A percentile compares a stretch with the other conserved stretches of the same genome.
Evolutionary conservation across 164 flowering plant genomes (phyloP).

Genomic region (Houttuynia cordata): DNA sequence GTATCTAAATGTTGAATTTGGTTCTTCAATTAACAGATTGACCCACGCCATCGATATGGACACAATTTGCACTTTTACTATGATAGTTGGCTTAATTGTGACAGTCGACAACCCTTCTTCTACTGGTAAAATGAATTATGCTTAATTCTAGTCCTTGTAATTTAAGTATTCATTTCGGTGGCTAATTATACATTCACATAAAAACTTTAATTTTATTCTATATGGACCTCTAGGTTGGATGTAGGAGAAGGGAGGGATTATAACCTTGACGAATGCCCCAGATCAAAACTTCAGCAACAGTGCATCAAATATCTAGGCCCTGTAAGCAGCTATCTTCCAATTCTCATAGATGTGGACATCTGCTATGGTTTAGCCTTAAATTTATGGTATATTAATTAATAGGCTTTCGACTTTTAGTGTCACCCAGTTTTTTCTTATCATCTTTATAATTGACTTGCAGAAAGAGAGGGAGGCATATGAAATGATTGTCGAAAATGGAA

Average conservation of each 20-base stretch:
- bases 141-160: too few species aligned
- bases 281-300: conserved; percentile 78
- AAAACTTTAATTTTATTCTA: not conserved
- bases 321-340: conserved; percentile 26
- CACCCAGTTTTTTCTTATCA: not conserved
- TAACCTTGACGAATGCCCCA: conserved; percentile 54
- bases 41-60: conserved; percentile 96
- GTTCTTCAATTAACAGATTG: conserved; percentile 42
- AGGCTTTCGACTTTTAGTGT: not conserved
- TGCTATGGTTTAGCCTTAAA: not conserved
- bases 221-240: conserved; percentile 52
- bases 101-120: conserved; percentile 86
- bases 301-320: conserved; percentile 95
- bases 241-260: conserved; percentile 87
- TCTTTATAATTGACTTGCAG: conserved; percentile 21
- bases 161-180: too few species aligned
- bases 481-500: conserved; percentile 52
- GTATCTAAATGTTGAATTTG: not conserved
- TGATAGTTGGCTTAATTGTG: conserved; percentile 68
- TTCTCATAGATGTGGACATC: not conserved
- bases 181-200: not conserved
- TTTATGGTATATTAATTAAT: not conserved
- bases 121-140: conserved; percentile 51
- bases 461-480: conserved; percentile 64
- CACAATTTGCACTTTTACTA: conserved; percentile 88